Evolutionary conservation across 75 land plant genomes (phyloP).

Genomic region (Cryptomeria japonica): DNA sequence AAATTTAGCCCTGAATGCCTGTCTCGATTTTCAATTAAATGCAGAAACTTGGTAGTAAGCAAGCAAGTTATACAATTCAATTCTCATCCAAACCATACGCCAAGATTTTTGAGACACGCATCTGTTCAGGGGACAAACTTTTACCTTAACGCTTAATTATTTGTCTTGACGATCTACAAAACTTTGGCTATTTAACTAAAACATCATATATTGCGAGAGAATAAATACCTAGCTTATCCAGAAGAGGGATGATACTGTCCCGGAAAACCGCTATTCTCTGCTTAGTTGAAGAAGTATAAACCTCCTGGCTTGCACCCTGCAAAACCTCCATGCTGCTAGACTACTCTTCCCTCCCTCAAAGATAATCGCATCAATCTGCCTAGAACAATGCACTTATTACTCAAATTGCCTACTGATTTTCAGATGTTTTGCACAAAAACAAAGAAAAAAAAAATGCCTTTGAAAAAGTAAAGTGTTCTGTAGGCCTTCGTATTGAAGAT

Average conservation of each 20-base stretch:
- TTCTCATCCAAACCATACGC: neutral
- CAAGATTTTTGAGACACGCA: neutral
- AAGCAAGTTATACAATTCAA: neutral
- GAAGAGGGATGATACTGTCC: conserved; percentile 40
- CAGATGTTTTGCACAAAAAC: neutral
- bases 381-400: neutral
- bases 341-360: neutral
- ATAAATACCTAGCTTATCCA: conserved; percentile 16
- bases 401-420: neutral
- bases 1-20: neutral
- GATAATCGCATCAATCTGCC: neutral
- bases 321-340: conserved; percentile 37
- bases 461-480: neutral
- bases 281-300: conserved; percentile 80
- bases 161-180: neutral
- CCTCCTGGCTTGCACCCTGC: conserved; percentile 43
- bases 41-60: neutral
- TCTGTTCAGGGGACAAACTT: neutral
- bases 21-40: neutral
- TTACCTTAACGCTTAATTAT: neutral
- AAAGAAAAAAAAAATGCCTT: neutral
- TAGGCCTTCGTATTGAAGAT: neutral
- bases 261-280: conserved; percentile 63
- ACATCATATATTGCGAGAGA: neutral
- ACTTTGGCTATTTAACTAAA: neutral